Evolutionary conservation across 371 early-diverging fungal species (phyloP).

Genomic region (Smittium culicis): DNA sequence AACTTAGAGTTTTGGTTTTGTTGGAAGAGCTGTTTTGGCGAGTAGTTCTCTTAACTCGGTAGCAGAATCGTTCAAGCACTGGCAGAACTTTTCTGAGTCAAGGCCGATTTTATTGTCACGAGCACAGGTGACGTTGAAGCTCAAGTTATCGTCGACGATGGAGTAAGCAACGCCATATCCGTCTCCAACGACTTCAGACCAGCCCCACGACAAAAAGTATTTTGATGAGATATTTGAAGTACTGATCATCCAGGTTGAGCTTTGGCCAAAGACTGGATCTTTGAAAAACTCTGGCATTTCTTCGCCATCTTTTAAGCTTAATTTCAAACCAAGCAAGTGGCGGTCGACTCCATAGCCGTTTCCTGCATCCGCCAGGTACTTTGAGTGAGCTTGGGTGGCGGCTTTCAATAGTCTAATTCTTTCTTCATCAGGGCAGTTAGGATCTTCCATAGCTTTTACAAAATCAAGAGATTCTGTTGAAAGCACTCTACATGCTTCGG

Average conservation of each 20-base stretch:
- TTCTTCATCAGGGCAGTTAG: conserved; percentile 14
- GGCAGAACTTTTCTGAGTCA: conserved; percentile 40
- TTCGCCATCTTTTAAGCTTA: conserved; percentile 53
- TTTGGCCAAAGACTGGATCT: conserved; percentile 64
- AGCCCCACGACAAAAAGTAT: conserved; percentile 85
- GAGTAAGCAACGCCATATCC: conserved; percentile 92
- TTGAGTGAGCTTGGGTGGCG: conserved; percentile 46
- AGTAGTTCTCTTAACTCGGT: conserved; percentile 61
- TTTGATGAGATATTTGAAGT: conserved; percentile 86
- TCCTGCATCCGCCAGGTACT: conserved; percentile 47
- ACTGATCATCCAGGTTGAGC: conserved; percentile 85
- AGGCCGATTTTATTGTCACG: conserved; percentile 36
- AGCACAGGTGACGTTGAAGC: conserved; percentile 71
- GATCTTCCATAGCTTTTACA: conserved; percentile 44
- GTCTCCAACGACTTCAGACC: conserved; percentile 92
- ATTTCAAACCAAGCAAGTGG: conserved; percentile 60
- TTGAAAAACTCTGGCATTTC: conserved; percentile 62
- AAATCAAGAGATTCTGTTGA: conserved; percentile 53
- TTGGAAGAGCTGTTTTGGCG: conserved; percentile 31
- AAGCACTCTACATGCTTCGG: conserved; percentile 67
- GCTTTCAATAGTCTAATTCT: conserved; percentile 37
- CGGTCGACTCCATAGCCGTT: conserved; percentile 65
- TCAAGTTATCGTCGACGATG: conserved; percentile 66
- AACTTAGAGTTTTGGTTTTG: conserved; percentile 11
- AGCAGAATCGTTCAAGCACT: conserved; percentile 54